These are phyloP conservation scores for Fonsecaea pugnacius DNA, from an alignment of 2,329 filamentous ascomycete species.

Conservation along the genomic window DNA sequence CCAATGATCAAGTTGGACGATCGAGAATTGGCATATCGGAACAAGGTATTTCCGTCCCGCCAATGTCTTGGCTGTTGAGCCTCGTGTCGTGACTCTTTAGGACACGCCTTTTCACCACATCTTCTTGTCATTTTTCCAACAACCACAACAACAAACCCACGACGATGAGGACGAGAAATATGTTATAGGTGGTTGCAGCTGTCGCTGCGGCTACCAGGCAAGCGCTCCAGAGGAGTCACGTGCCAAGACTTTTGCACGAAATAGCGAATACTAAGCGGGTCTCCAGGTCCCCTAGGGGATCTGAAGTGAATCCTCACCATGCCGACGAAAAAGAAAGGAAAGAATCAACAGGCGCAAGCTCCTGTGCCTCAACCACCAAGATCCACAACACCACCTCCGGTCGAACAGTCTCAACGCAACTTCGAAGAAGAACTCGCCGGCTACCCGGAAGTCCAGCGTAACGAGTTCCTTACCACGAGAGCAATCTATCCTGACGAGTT, in stretches of 20 bases:
- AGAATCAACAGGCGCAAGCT: constrained; percentile 15
- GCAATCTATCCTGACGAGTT: constrained; percentile 36
- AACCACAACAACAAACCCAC: constrained; percentile 21
- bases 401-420: constrained; percentile 30
- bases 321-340: constrained; percentile 28
- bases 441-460: constrained; percentile 35
- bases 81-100: constrained; percentile 19
- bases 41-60: constrained; percentile 27
- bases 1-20: constrained; percentile 8
- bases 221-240: constrained; percentile 23
- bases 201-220: constrained; percentile 32
- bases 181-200: constrained; percentile 31
- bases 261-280: constrained; percentile 2
- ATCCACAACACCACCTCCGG: constrained; percentile 23
- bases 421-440: constrained; percentile 31
- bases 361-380: constrained; percentile 9
- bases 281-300: constrained; percentile 23
- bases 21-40: constrained; percentile 18
- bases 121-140: constrained; percentile 16
- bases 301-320: constrained; percentile 26
- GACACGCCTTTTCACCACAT: constrained; percentile 7
- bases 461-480: constrained; percentile 34
- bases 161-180: constrained; percentile 13
- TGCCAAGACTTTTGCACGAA: constrained; percentile 24
- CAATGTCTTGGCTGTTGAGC: constrained; percentile 23